phyloP scores from a whole-genome alignment of 306 rosid genomes.

The Medicago arabica region DNA sequence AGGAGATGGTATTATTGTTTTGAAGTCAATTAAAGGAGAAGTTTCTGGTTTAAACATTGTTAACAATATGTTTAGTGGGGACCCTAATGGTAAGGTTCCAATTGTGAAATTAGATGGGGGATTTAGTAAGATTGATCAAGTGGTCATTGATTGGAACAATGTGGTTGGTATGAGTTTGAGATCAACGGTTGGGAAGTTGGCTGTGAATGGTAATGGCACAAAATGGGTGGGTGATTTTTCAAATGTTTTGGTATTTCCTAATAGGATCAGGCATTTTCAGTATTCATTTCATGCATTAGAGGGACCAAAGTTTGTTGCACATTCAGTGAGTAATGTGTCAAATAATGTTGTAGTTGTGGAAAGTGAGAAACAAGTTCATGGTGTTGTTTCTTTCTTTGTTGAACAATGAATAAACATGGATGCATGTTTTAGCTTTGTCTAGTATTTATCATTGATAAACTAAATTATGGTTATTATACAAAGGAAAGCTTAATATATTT shows the following conservation, averaged over 20 bases:
- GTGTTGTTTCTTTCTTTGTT: constrained; percentile 40
- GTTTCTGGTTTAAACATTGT: constrained; percentile 58
- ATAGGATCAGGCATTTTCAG: constrained; percentile 52
- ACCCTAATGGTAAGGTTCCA: constrained; percentile 42
- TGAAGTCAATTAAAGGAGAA: constrained; percentile 59
- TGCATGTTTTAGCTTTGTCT: background rate
- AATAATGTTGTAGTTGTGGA: constrained; percentile 60
- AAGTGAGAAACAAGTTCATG: constrained; percentile 40
- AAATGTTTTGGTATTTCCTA: constrained; percentile 53
- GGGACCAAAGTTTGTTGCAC: constrained; percentile 45
- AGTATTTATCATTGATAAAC: background rate
- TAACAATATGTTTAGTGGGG: constrained; percentile 60
- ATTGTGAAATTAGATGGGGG: constrained; percentile 54
- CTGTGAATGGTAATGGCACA: constrained; percentile 49
- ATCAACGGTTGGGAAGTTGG: constrained; percentile 56
- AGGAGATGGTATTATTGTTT: constrained; percentile 60
- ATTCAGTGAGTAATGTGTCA: constrained; percentile 58
- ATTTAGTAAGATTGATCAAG: constrained; percentile 57
- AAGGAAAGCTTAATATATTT: too few species aligned
- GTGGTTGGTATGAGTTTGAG: constrained; percentile 56
- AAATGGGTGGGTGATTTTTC: constrained; percentile 68
- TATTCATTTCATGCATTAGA: constrained; percentile 54
- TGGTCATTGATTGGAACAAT: constrained; percentile 59
- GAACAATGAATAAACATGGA: constrained; percentile 25
- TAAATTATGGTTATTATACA: background rate